Conservation (phyloP, 1,284 basidiomycete species). For the Melampsora larici-populina region DNA sequence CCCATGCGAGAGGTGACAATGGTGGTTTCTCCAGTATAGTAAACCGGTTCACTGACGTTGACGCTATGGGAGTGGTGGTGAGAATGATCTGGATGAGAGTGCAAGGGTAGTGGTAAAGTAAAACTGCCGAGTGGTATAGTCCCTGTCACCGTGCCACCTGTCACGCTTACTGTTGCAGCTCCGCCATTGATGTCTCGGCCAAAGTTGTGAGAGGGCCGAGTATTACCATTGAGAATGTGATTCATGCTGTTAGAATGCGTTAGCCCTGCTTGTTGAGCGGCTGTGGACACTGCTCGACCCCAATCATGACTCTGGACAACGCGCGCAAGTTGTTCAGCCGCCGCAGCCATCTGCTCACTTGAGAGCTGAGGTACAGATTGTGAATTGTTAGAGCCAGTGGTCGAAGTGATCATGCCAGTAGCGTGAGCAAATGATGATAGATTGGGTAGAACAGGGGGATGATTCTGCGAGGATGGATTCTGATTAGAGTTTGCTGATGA, state of each 20-base stretch:
- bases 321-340: conserved; percentile 51
- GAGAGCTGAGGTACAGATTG: conserved; percentile 48
- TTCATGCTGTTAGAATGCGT: conserved; percentile 29
- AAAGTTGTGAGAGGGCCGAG: conserved; percentile 33
- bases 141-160: conserved; percentile 64
- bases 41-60: conserved; percentile 28
- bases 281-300: conserved; percentile 47
- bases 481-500: conserved; percentile 46
- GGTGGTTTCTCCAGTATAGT: conserved; percentile 44
- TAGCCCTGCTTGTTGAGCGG: conserved; percentile 30
- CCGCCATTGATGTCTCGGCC: conserved; percentile 30
- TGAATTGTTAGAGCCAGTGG: conserved; percentile 33
- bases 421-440: conserved; percentile 46
- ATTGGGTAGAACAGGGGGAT: conserved; percentile 48
- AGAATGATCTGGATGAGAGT: conserved; percentile 54
- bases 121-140: conserved; percentile 63
- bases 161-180: conserved; percentile 47
- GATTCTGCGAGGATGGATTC: conserved; percentile 39
- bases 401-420: conserved; percentile 50
- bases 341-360: conserved; percentile 51
- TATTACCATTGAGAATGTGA: conserved; percentile 36
- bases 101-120: conserved; percentile 59
- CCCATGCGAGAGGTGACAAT: conserved; percentile 42
- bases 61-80: conserved; percentile 61
- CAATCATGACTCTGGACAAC: conserved; percentile 51